Evolutionary conservation across 2,329 filamentous ascomycete genomes (phyloP).

Genomic region (Emergomyces pasteurianus): DNA sequence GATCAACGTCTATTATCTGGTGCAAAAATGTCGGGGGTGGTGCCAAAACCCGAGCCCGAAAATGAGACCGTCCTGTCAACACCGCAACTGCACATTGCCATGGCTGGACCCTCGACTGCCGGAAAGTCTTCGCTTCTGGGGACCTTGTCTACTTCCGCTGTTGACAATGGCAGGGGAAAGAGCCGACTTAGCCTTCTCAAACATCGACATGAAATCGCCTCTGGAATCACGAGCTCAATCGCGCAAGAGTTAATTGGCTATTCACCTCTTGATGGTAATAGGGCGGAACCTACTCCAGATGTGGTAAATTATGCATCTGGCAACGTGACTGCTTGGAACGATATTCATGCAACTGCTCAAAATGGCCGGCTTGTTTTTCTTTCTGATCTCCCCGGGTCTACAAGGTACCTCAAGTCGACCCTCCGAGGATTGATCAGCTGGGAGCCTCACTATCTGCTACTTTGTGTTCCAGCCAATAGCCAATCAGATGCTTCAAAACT

Average conservation of each 20-base stretch:
- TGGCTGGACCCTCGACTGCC: constrained; percentile 79
- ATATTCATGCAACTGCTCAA: constrained; percentile 72
- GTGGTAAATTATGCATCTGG: constrained; percentile 71
- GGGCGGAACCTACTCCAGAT: constrained; percentile 33
- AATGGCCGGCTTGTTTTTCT: constrained; percentile 72
- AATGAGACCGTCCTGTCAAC: constrained; percentile 12
- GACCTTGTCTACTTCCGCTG: constrained; percentile 70
- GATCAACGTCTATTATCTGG: neutral
- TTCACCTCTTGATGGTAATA: constrained; percentile 11
- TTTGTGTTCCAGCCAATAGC: constrained; percentile 77
- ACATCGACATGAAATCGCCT: constrained; percentile 84
- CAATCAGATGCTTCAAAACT: constrained; percentile 33
- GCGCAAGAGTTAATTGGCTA: constrained; percentile 92
- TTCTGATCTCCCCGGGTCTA: constrained; percentile 83
- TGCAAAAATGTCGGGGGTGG: neutral
- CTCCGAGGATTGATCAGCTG: constrained; percentile 85
- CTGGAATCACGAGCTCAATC: constrained; percentile 86
- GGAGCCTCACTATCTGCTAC: constrained; percentile 85
- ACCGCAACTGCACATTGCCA: constrained; percentile 57
- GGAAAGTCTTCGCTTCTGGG: constrained; percentile 89
- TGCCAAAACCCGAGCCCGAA: constrained; percentile 3
- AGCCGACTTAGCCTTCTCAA: constrained; percentile 79
- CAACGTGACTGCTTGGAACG: constrained; percentile 85
- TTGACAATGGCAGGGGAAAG: constrained; percentile 87
- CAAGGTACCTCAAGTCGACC: constrained; percentile 78